Percentiles rank a stretch among this genome's conserved stretches.
Evolutionary conservation across 2,329 filamentous ascomycete species (phyloP).

Genomic region (Neonectria ditissima): DNA sequence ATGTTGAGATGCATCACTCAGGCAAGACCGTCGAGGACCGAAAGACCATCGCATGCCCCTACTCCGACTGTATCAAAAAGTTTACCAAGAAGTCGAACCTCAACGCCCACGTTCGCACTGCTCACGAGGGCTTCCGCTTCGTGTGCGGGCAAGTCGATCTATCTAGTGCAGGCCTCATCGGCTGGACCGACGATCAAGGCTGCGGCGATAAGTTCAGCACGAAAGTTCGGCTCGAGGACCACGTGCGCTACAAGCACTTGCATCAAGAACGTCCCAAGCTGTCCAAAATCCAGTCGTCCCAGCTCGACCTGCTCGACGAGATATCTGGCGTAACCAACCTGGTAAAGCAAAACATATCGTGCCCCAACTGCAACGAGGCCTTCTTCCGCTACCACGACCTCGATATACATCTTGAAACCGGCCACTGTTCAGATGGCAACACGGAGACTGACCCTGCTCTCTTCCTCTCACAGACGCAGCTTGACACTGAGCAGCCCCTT

Average conservation of each 20-base stretch:
- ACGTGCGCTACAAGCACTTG: slow-evolving; percentile 85
- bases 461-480: slow-evolving; percentile 39
- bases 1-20: slow-evolving; percentile 83
- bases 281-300: slow-evolving; percentile 33
- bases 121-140: slow-evolving; percentile 82
- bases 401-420: slow-evolving; percentile 57
- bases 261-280: slow-evolving; percentile 62
- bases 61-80: slow-evolving; percentile 75
- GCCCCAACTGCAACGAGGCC: slow-evolving; percentile 58
- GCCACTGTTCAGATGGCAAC: slow-evolving; percentile 31
- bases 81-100: slow-evolving; percentile 90
- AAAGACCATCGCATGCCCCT: slow-evolving; percentile 74
- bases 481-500: slow-evolving; percentile 33
- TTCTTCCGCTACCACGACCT: slow-evolving; percentile 66
- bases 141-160: slow-evolving; percentile 81
- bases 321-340: slow-evolving; percentile 56
- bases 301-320: slow-evolving; percentile 55
- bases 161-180: slow-evolving; percentile 64
- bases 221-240: slow-evolving; percentile 84
- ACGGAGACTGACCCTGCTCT: slow-evolving; percentile 36
- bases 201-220: slow-evolving; percentile 82
- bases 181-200: slow-evolving; percentile 74
- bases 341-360: slow-evolving; percentile 58
- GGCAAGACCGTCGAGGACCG: slow-evolving; percentile 70
- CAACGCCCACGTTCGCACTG: slow-evolving; percentile 80